Percentiles rank a stretch among this genome's conserved stretches.
phyloP scores from a whole-genome alignment of 2,329 filamentous ascomycete species.

The Phialophora expanda region DNA sequence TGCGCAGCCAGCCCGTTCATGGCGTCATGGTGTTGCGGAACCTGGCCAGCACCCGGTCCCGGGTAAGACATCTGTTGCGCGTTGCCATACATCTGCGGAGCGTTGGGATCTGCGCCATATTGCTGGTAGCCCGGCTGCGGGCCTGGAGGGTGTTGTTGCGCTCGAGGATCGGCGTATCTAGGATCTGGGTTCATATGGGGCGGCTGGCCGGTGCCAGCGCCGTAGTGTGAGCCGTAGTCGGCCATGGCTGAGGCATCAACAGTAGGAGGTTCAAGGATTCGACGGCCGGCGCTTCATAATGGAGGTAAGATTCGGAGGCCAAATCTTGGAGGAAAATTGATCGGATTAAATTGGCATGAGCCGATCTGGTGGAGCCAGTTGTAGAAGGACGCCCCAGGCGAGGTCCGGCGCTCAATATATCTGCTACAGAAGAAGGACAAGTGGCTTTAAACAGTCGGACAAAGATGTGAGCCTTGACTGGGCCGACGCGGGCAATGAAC shows the following conservation, averaged over 20 bases:
- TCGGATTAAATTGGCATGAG: neutral
- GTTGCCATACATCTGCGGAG: slow-evolving; percentile 28
- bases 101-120: slow-evolving; percentile 20
- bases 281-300: slow-evolving; percentile 33
- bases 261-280: slow-evolving; percentile 15
- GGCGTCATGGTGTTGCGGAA: slow-evolving; percentile 28
- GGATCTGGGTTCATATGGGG: slow-evolving; percentile 32
- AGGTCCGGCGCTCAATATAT: neutral
- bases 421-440: slow-evolving; percentile 12
- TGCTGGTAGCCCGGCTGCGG: slow-evolving; percentile 33
- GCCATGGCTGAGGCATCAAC: slow-evolving; percentile 29
- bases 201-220: slow-evolving; percentile 29
- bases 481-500: slow-evolving; percentile 5
- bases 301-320: slow-evolving; percentile 7
- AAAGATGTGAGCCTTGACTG: neutral
- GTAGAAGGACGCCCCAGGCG: neutral
- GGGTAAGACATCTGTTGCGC: slow-evolving; percentile 25
- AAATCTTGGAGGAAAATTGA: neutral
- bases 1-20: slow-evolving; percentile 60
- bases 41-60: slow-evolving; percentile 21
- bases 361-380: neutral
- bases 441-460: slow-evolving; percentile 18
- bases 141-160: slow-evolving; percentile 26
- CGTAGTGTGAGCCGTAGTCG: slow-evolving; percentile 34
- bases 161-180: slow-evolving; percentile 29